Base-by-base conservation (phyloP, 768 basidiomycete species). In the Rhizopogon salebrosus region DNA sequence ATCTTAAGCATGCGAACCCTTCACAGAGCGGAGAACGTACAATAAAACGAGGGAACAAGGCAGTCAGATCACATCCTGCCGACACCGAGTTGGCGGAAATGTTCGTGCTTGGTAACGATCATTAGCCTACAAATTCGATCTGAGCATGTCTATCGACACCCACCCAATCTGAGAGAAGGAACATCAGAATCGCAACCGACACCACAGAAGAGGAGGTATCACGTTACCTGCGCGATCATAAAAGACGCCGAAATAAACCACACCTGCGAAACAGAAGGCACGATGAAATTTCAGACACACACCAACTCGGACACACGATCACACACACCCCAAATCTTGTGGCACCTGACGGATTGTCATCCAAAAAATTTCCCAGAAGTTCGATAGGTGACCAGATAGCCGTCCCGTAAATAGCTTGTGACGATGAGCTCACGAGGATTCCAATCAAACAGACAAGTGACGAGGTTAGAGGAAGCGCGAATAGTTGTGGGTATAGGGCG, bases 11-110 rank as follows among this genome's bases (percentile, higher is more conserved):
- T 49, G 36, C 34, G 46, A 7, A 10, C 31, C 48, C 37, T 18
- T 2, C 10, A 46, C 23, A 23, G 8, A 23, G 2, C 7, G 6
- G 14, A 16, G 24, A 48, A 71, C 78, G 29, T 59, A 83, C 83
- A 59, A 92, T 81, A 69, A 82, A 92, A 41, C 83, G 83, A 51
- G 91, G 90, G 59, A 82, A 75, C 23, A 92, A 76, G 3, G 89
- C 82, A 2, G 89, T 92, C 58, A 92, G 68, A 65, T 92, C 89
- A 62, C 88, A 90, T 16, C 91, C 89, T 3, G 90, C 89, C 40
- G 83, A 86, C 62, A 92, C 80, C 6, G 86, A 84, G 71, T 92
- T 92, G 31, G 89, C 89, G 8, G 88, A 85, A 60, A 89, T 86
- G 66, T 89, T 91, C 26, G 86, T 88, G 14, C 84, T 85, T 57